Evolutionary conservation across 2,329 filamentous ascomycete species (phyloP).

Genomic region (Fusarium chaquense): DNA sequence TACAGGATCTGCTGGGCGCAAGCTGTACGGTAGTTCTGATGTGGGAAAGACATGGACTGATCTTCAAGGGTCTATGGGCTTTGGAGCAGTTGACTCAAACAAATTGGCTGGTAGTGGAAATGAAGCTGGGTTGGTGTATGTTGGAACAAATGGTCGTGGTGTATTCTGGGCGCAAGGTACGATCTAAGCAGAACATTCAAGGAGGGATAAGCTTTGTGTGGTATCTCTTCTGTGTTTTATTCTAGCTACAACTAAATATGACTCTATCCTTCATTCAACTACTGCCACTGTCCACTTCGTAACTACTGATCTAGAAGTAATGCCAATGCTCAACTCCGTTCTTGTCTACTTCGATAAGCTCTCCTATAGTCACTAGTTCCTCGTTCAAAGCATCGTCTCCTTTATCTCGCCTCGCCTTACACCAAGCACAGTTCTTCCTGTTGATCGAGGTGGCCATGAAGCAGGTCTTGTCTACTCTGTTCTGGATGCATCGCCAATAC

Average conservation of each 20-base stretch:
- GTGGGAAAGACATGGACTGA: constrained; percentile 59
- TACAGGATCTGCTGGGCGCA: constrained; percentile 56
- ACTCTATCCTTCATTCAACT: not conserved
- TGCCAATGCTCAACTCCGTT: not conserved
- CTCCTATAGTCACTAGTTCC: not conserved
- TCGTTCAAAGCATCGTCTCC: not conserved
- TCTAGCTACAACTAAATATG: not conserved
- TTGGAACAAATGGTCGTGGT: constrained; percentile 64
- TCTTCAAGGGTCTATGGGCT: constrained; percentile 59
- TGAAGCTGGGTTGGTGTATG: constrained; percentile 59
- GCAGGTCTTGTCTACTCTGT: not conserved
- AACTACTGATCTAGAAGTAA: not conserved
- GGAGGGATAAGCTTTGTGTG: not conserved
- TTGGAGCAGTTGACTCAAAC: constrained; percentile 57
- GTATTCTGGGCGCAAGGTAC: constrained; percentile 51
- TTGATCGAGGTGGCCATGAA: not conserved
- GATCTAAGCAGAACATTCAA: not conserved
- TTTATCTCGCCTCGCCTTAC: not conserved
- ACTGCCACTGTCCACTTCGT: rapidly evolving
- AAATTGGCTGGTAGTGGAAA: constrained; percentile 60
- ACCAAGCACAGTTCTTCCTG: not conserved
- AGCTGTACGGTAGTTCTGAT: constrained; percentile 60
- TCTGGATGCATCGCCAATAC: not conserved
- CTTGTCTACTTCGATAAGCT: not conserved
- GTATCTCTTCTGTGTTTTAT: not conserved